Percentiles rank a stretch among this genome's conserved stretches.
phyloP scores from a whole-genome alignment of 2,329 filamentous ascomycete genomes.

The Cyphellophora attinorum region DNA sequence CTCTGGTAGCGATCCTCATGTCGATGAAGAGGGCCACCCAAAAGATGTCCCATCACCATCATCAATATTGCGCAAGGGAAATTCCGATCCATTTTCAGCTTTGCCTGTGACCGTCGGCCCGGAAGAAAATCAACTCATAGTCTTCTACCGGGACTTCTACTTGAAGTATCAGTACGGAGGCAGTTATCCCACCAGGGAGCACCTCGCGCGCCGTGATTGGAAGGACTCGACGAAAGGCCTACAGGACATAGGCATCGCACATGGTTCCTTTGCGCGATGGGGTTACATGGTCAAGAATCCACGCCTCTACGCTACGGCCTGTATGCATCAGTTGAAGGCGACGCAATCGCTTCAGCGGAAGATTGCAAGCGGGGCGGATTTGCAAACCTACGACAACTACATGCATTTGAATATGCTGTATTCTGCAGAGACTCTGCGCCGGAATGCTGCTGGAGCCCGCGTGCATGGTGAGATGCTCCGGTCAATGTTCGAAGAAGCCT shows the following conservation, averaged over 20 bases:
- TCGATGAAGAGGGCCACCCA: no score
- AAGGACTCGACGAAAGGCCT: neutral
- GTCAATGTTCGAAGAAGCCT: slow-evolving; percentile 3
- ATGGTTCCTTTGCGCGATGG: slow-evolving; percentile 1
- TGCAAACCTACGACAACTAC: neutral
- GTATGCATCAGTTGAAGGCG: neutral
- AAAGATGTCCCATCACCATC: neutral
- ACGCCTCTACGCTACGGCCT: neutral
- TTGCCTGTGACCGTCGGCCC: slow-evolving; percentile 4
- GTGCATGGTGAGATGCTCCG: slow-evolving; percentile 6
- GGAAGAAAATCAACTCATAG: slow-evolving; percentile 6
- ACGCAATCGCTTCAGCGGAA: slow-evolving; percentile 1
- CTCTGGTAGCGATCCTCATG: no score
- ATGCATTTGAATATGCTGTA: slow-evolving; percentile 3
- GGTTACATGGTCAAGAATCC: slow-evolving; percentile 1
- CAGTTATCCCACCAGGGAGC: neutral
- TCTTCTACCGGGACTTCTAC: slow-evolving; percentile 6
- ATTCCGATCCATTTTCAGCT: slow-evolving; percentile 7
- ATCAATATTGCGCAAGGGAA: neutral
- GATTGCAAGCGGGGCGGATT: slow-evolving; percentile 1
- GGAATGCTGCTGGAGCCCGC: slow-evolving; percentile 2
- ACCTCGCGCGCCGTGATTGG: neutral
- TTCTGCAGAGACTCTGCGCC: slow-evolving; percentile 1
- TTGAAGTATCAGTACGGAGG: slow-evolving; percentile 1
- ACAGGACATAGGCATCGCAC: neutral